phyloP scores from a whole-genome alignment of 2,329 filamentous ascomycete species.

The Diaporthe citriasiana region DNA sequence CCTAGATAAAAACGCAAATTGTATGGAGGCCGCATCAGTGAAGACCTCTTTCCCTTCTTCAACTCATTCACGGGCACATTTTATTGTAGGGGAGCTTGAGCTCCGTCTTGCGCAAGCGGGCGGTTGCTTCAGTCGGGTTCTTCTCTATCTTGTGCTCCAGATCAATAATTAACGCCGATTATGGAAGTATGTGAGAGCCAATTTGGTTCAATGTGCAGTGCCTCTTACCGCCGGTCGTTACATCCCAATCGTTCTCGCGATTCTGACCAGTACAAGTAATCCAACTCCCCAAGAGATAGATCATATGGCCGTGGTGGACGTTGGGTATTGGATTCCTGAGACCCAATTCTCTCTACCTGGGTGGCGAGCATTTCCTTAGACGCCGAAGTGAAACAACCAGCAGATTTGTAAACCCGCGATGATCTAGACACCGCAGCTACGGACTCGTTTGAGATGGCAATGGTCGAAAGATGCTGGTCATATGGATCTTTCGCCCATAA shows the following conservation, averaged over 20 bases:
- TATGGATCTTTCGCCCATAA: no score
- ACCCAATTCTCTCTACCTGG: not conserved
- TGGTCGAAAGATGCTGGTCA: no score
- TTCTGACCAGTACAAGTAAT: not conserved
- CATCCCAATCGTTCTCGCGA: conserved; percentile 56
- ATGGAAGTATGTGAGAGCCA: conserved; percentile 77
- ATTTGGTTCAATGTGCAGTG: conserved; percentile 70
- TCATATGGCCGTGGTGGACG: not conserved
- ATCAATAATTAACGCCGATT: conserved; percentile 74
- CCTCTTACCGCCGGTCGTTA: conserved; percentile 83
- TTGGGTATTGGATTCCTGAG: not conserved
- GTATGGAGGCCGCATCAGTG: conserved; percentile 44
- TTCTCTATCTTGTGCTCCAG: conserved; percentile 82
- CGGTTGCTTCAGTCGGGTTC: conserved; percentile 70
- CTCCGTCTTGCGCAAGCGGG: conserved; percentile 55
- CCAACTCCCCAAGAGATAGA: not conserved
- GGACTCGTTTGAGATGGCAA: not conserved
- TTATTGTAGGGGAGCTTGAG: conserved; percentile 81
- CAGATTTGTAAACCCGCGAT: not conserved
- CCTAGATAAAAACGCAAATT: conserved; percentile 42
- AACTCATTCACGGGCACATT: conserved; percentile 76
- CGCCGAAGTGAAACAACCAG: not conserved
- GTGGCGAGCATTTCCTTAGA: not conserved
- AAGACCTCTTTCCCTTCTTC: conserved; percentile 56
- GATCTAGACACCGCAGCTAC: not conserved